Base-by-base conservation (phyloP, 306 rosid genomes). In the Prunus davidiana region DNA sequence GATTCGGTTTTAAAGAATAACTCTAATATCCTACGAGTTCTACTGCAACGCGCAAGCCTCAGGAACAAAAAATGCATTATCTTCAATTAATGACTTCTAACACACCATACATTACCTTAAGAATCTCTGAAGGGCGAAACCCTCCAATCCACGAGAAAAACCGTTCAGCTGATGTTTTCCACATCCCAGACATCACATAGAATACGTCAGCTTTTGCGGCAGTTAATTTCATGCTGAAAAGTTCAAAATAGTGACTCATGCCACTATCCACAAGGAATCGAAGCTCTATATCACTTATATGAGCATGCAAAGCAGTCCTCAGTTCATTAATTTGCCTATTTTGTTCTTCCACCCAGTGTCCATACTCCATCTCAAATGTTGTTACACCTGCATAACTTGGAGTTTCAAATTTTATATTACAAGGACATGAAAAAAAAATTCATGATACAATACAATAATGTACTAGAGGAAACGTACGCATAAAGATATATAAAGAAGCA, bases 61-160 rank as follows among this genome's bases (percentile, higher is more conserved):
- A 6, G 38, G 60, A 65, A 19, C 46, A 60, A 69, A 55, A 63
- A 8, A 69, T 73, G 62, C 34, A 60, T 64, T 50, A 30, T 64
- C 18, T 64, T 10, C 8, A 22, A 55, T 60, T 13, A 49, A 38
- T 51, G 32, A 80, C 50, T 41, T 50, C 19, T 46, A 43, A 66
- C 60, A 30, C 64, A 61, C 46, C 41, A 76, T 18, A 64, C 38
- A 73, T 82, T 79, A 95, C 98, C 97, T 90, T 90, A 24, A 95
- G 92, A 72, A 90, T 84, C 75, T 89, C 98, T 25, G 98, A 95
- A 60, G 98, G 98, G 38, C 97, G 97, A 82, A 88, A 89, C 77
- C 97, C 98, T 85, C 98, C 98, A 8, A 92, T 92, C 98, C 98
- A 95, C 57, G 82, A 80, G 90, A 95, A 90, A 78, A 95, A 84